A percentile compares a stretch with the other conserved stretches of the same genome.
These are phyloP conservation scores for Mycena chlorophos DNA, from an alignment of 768 basidiomycete genomes.

Conservation along the genomic window DNA sequence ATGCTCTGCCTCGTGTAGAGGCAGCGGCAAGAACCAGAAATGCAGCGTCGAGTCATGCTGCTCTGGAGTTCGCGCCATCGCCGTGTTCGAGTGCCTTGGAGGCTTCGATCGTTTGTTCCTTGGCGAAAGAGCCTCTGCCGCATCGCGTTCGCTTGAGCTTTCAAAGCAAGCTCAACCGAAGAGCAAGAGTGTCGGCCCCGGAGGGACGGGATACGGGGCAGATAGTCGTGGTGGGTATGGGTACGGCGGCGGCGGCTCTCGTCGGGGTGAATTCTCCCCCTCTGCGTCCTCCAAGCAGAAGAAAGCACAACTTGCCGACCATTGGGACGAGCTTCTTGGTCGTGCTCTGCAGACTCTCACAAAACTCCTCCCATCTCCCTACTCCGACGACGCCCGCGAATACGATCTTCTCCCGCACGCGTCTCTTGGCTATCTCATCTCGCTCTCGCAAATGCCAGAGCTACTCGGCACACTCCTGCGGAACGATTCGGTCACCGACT, in stretches of 20 bases:
- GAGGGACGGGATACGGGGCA: constrained; percentile 52
- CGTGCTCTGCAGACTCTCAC: constrained; percentile 41
- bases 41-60: constrained; percentile 47
- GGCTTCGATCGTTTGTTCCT: constrained; percentile 50
- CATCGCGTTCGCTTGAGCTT: constrained; percentile 38
- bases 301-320: constrained; percentile 23
- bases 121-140: constrained; percentile 40
- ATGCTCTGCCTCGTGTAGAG: constrained; percentile 46
- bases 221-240: constrained; percentile 15
- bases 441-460: constrained; percentile 48
- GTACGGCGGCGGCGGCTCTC: constrained; percentile 2
- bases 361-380: constrained; percentile 46
- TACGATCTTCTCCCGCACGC: constrained; percentile 55
- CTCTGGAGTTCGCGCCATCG: constrained; percentile 48
- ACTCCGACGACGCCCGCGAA: constrained; percentile 39
- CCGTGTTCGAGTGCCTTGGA: constrained; percentile 50
- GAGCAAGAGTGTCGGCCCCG: constrained; percentile 44
- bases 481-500: constrained; percentile 58
- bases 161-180: constrained; percentile 25
- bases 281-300: too few species aligned
- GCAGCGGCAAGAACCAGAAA: constrained; percentile 29
- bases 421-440: constrained; percentile 42
- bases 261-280: neutral
- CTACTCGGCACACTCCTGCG: constrained; percentile 47
- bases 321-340: constrained; percentile 43